These are phyloP conservation scores for Zoysia matrella DNA, from an alignment of 202 grass and related monocot genomes.

Conservation along the genomic window DNA sequence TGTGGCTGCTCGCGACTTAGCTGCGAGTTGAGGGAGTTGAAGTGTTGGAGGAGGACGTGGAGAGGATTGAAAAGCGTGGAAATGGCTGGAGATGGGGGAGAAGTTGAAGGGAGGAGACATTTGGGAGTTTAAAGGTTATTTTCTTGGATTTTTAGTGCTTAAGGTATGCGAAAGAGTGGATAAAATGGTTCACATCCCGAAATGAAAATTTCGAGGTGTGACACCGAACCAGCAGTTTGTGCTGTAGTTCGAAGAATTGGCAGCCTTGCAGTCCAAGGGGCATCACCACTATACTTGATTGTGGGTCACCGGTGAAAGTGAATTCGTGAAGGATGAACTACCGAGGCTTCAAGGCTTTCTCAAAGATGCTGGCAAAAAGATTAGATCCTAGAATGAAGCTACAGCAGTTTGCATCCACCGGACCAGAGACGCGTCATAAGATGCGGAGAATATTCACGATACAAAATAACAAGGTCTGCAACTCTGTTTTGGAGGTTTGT, in stretches of 20 bases:
- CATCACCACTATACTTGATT: background rate
- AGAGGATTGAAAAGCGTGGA: too few species aligned
- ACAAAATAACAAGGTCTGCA: background rate
- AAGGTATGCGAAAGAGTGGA: too few species aligned
- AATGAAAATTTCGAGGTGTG: too few species aligned
- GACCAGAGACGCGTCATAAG: constrained; percentile 28
- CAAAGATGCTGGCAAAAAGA: constrained; percentile 16
- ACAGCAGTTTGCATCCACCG: constrained; percentile 14
- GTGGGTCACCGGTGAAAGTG: background rate
- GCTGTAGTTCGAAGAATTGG: background rate
- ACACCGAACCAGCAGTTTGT: constrained; percentile 8
- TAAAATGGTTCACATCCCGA: too few species aligned
- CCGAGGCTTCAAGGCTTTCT: constrained; percentile 30
- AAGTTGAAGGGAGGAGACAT: too few species aligned
- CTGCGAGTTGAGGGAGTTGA: too few species aligned
- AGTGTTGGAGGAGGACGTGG: too few species aligned
- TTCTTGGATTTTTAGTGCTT: too few species aligned
- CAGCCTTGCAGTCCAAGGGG: constrained; percentile 33
- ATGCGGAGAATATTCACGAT: constrained; percentile 18
- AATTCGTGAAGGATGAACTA: constrained; percentile 33
- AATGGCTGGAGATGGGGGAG: too few species aligned
- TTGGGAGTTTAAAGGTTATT: too few species aligned
- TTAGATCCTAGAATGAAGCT: background rate
- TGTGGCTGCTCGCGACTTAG: too few species aligned
- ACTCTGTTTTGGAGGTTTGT: background rate